These are phyloP conservation scores for Cryptosporidium meleagridis DNA, from an alignment of 169 alveolate genomes.

Conservation along the genomic window DNA sequence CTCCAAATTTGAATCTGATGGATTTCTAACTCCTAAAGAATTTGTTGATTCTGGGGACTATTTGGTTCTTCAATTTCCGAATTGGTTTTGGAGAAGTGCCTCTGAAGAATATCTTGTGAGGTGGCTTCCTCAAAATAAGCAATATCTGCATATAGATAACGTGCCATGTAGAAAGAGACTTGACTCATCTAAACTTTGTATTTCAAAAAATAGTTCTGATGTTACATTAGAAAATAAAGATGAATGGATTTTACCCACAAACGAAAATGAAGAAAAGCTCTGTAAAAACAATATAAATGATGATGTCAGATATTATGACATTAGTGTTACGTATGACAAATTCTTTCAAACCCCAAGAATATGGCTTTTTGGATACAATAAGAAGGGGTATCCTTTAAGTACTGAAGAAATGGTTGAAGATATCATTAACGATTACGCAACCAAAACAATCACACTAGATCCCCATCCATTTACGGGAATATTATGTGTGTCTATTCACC, in stretches of 20 bases:
- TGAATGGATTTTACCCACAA: slow-evolving; percentile 47
- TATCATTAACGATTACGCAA: slow-evolving; percentile 91
- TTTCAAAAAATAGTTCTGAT: slow-evolving; percentile 23
- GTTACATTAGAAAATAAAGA: slow-evolving; percentile 13
- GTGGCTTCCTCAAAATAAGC: slow-evolving; percentile 77
- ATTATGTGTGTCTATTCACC: slow-evolving; percentile 89
- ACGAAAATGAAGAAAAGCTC: slow-evolving; percentile 4
- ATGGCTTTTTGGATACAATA: slow-evolving; percentile 92
- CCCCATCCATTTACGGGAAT: slow-evolving; percentile 90
- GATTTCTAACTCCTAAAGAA: slow-evolving; percentile 78
- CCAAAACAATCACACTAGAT: slow-evolving; percentile 93
- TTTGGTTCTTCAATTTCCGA: slow-evolving; percentile 77
- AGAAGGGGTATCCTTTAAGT: slow-evolving; percentile 84
- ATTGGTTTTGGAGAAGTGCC: slow-evolving; percentile 81
- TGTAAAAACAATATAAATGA: slow-evolving; percentile 1
- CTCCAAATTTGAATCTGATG: slow-evolving; percentile 66
- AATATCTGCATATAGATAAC: slow-evolving; percentile 76
- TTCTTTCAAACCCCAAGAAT: slow-evolving; percentile 90
- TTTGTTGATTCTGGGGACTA: slow-evolving; percentile 82
- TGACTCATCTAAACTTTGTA: slow-evolving; percentile 62
- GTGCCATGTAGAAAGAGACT: slow-evolving; percentile 78
- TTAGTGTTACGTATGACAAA: slow-evolving; percentile 80
- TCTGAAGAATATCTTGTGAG: slow-evolving; percentile 72
- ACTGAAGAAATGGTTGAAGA: slow-evolving; percentile 92
- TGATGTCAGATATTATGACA: slow-evolving; percentile 79